Conservation (phyloP, 2,329 filamentous ascomycete species). For the Aspergillus ruber region DNA sequence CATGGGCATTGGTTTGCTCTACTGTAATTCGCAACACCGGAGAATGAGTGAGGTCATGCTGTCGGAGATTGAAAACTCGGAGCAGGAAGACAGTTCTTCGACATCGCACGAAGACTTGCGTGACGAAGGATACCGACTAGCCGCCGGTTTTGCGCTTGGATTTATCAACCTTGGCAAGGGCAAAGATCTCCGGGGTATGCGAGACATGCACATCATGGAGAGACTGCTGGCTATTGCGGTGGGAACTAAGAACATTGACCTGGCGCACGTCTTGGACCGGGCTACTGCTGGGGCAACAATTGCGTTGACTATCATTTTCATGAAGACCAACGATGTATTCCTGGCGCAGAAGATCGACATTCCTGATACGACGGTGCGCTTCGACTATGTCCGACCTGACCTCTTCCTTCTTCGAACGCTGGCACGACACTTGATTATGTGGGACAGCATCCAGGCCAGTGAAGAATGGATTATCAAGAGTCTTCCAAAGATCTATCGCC, state of each 20-base stretch:
- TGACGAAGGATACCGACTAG: constrained; percentile 92
- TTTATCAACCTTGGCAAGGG: constrained; percentile 94
- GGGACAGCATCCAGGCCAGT: constrained; percentile 71
- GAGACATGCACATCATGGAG: constrained; percentile 90
- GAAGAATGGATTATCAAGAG: constrained; percentile 69
- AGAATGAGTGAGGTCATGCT: constrained; percentile 99
- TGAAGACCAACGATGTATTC: constrained; percentile 87
- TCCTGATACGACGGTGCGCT: constrained; percentile 81
- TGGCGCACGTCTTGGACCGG: constrained; percentile 88
- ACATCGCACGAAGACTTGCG: constrained; percentile 66
- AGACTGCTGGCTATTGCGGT: constrained; percentile 80
- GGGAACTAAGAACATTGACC: constrained; percentile 80
- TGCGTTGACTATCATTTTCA: constrained; percentile 84
- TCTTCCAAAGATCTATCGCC: constrained; percentile 64
- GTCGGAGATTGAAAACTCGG: constrained; percentile 87
- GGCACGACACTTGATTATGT: constrained; percentile 86
- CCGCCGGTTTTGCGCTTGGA: constrained; percentile 86
- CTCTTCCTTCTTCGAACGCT: constrained; percentile 84
- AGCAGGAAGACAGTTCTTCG: constrained; percentile 63
- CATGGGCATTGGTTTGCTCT: constrained; percentile 92
- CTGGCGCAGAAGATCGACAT: constrained; percentile 90
- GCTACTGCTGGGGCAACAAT: constrained; percentile 90
- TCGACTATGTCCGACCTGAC: constrained; percentile 92
- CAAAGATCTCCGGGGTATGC: constrained; percentile 75
- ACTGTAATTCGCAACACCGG: constrained; percentile 91